Evolutionary conservation across 345 rosid species (phyloP).

Genomic region (Syzygium aqueum): DNA sequence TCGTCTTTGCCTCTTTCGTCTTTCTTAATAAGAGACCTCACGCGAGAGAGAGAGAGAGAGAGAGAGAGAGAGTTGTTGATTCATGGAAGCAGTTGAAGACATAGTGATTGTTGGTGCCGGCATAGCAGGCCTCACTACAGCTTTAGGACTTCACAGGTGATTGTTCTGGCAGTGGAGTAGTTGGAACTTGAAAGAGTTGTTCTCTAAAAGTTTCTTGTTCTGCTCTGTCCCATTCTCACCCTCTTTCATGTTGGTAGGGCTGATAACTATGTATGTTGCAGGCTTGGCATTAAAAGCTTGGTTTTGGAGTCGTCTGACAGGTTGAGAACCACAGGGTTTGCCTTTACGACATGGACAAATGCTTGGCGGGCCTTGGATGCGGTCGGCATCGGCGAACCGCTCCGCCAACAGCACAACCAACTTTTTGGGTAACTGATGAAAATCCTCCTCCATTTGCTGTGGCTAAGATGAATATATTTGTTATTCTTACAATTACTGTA

Average conservation of each 20-base stretch:
- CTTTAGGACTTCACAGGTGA: constrained; percentile 39
- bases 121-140: constrained; percentile 50
- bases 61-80: not conserved
- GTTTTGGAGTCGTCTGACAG: constrained; percentile 57
- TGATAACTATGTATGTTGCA: constrained; percentile 4
- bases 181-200: not conserved
- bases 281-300: constrained; percentile 59
- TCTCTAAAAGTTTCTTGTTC: not conserved
- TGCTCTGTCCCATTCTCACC: not conserved
- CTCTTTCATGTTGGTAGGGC: not conserved
- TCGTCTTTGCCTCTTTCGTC: not conserved
- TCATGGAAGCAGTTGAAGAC: constrained; percentile 5
- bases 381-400: constrained; percentile 1
- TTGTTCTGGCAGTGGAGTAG: not conserved
- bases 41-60: not conserved
- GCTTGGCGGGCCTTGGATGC: constrained; percentile 22
- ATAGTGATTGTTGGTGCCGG: constrained; percentile 59
- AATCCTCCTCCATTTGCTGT: not conserved
- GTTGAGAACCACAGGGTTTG: constrained; percentile 52
- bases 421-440: constrained; percentile 12
- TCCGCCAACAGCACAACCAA: not conserved
- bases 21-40: not conserved
- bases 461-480: not conserved
- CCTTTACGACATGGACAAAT: constrained; percentile 38
- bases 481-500: not conserved